These are phyloP conservation scores for Trichoderma orchidacearum DNA, from an alignment of 495 filamentous ascomycete genomes.

Conservation along the genomic window DNA sequence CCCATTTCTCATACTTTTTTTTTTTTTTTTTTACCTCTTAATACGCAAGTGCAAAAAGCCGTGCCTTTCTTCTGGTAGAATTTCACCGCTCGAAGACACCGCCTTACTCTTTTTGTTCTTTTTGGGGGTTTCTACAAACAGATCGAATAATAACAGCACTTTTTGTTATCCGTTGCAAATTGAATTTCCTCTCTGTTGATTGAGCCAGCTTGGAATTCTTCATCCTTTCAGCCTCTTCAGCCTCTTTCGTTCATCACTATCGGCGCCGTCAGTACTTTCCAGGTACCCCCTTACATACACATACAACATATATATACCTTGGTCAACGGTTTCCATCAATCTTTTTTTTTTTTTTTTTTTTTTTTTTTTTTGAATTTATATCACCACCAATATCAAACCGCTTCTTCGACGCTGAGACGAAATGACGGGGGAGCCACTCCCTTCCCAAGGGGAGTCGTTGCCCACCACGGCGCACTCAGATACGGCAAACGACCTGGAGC, in stretches of 20 bases:
- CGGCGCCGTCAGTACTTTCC: not conserved
- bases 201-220: too few relatives aligned
- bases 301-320: not conserved
- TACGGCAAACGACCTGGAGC: not conserved
- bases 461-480: not conserved
- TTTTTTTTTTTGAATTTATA: too few relatives aligned
- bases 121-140: not conserved
- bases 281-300: not conserved
- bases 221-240: not conserved
- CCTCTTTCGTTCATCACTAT: not conserved
- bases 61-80: not conserved
- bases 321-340: not conserved
- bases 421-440: not conserved
- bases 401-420: not conserved
- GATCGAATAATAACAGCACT: not conserved
- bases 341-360: too few relatives aligned
- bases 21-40: not conserved
- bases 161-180: not conserved
- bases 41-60: too few relatives aligned
- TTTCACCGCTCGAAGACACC: not conserved
- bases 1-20: not conserved
- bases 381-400: not conserved
- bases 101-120: not conserved
- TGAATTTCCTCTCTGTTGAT: too few relatives aligned
- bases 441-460: not conserved